Evolutionary conservation across 2,329 filamentous ascomycete genomes (phyloP).

Genomic region (Cladosporium sp.): DNA sequence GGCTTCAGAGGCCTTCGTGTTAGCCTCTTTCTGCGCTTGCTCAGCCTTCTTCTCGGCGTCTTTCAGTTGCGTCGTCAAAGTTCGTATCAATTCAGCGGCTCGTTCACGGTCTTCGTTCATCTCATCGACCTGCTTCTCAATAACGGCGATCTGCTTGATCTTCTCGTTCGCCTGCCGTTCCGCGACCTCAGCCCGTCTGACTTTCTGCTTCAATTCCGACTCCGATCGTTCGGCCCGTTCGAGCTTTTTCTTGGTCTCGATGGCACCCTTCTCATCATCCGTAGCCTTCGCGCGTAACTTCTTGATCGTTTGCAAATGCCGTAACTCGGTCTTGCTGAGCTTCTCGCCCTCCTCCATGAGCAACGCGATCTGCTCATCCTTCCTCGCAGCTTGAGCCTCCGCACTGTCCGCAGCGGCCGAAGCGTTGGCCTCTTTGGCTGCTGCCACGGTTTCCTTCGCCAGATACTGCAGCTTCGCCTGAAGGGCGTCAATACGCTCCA

Average conservation of each 20-base stretch:
- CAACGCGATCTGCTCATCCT: conserved; percentile 81
- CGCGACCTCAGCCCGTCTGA: conserved; percentile 54
- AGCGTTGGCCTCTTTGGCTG: conserved; percentile 63
- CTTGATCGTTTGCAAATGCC: conserved; percentile 75
- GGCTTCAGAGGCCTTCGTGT: conserved; percentile 60
- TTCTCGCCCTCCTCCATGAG: conserved; percentile 90
- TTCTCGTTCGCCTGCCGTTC: conserved; percentile 52
- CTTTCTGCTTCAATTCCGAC: conserved; percentile 55
- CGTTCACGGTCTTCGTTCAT: conserved; percentile 28
- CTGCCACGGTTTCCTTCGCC: conserved; percentile 69
- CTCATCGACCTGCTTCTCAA: conserved; percentile 41
- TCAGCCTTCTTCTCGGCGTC: conserved; percentile 62
- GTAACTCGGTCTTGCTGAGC: conserved; percentile 78
- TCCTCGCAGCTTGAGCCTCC: conserved; percentile 78
- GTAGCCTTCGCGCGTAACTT: conserved; percentile 56
- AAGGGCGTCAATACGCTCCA: conserved; percentile 85
- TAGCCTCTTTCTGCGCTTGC: conserved; percentile 58
- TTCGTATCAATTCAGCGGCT: conserved; percentile 56
- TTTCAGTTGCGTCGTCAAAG: conserved; percentile 63
- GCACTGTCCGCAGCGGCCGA: conserved; percentile 56
- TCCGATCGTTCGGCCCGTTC: conserved; percentile 60
- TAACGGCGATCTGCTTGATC: conserved; percentile 52
- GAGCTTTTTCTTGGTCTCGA: conserved; percentile 52
- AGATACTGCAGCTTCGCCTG: conserved; percentile 88
- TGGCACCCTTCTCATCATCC: conserved; percentile 47